These are phyloP conservation scores for Leccinum griseonigrum DNA, from an alignment of 1,284 basidiomycete species.

Conservation along the genomic window DNA sequence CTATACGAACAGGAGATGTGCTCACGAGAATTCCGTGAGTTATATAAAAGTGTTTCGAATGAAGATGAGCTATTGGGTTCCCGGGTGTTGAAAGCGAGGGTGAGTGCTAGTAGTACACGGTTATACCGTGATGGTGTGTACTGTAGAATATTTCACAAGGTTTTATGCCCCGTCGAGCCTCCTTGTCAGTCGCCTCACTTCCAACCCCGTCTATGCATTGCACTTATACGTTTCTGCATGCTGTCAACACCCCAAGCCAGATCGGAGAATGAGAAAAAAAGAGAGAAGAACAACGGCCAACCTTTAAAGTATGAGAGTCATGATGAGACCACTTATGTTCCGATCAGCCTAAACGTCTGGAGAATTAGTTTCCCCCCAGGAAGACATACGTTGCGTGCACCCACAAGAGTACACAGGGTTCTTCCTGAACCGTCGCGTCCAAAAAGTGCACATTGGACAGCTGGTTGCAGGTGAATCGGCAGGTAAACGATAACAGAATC, in stretches of 20 bases:
- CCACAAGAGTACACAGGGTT: slow-evolving; percentile 54
- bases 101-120: too few relatives aligned
- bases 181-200: slow-evolving; percentile 45
- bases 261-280: background rate
- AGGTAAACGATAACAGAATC: background rate
- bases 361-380: slow-evolving; percentile 39
- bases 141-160: slow-evolving; percentile 39
- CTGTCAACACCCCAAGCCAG: slow-evolving; percentile 30
- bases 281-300: slow-evolving; percentile 24
- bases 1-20: background rate
- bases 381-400: slow-evolving; percentile 66
- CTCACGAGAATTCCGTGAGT: slow-evolving; percentile 31
- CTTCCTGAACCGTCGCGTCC: slow-evolving; percentile 67
- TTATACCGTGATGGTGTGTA: background rate
- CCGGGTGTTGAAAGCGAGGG: too few relatives aligned
- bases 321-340: slow-evolving; percentile 50
- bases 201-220: slow-evolving; percentile 38
- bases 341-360: slow-evolving; percentile 62
- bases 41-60: background rate
- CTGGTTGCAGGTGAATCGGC: slow-evolving; percentile 30
- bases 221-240: slow-evolving; percentile 52
- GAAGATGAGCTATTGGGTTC: too few relatives aligned
- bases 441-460: slow-evolving; percentile 57
- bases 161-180: slow-evolving; percentile 39
- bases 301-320: slow-evolving; percentile 32